Percentiles rank a stretch among this genome's conserved stretches.
phyloP scores from a whole-genome alignment of 768 basidiomycete species.

The Suillus subluteus region DNA sequence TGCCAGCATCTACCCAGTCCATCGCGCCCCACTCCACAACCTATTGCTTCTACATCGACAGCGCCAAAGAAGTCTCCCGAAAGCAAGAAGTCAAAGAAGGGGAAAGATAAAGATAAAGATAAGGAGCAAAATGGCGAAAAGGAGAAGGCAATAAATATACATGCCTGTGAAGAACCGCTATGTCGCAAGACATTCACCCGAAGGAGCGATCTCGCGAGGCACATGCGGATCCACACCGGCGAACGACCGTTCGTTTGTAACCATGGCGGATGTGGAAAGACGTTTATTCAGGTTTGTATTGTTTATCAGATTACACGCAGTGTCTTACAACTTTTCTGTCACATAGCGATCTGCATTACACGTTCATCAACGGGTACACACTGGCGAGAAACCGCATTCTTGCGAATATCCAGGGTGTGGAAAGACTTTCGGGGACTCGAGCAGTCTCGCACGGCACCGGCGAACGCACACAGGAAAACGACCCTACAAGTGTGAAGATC shows the following conservation, averaged over 20 bases:
- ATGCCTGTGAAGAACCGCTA: constrained; percentile 70
- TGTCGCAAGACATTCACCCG: constrained; percentile 85
- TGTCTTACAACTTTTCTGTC: constrained; percentile 20
- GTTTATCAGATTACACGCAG: constrained; percentile 6
- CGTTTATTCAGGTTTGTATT: constrained; percentile 80
- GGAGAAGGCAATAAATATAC: constrained; percentile 51
- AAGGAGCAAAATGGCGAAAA: constrained; percentile 36
- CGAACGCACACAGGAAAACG: constrained; percentile 88
- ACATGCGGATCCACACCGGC: constrained; percentile 90
- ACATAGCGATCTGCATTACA: constrained; percentile 83
- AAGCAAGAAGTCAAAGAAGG: constrained; percentile 32
- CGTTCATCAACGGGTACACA: constrained; percentile 88
- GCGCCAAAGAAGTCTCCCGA: constrained; percentile 28
- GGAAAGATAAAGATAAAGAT: constrained; percentile 27
- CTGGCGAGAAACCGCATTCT: constrained; percentile 90
- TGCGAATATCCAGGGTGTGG: constrained; percentile 89
- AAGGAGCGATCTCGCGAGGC: constrained; percentile 81
- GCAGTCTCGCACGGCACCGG: constrained; percentile 88
- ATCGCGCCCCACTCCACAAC: constrained; percentile 39
- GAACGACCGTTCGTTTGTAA: constrained; percentile 83
- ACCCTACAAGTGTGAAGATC: constrained; percentile 85
- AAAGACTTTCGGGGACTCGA: constrained; percentile 90
- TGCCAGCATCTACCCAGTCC: constrained; percentile 42
- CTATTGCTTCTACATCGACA: constrained; percentile 58
- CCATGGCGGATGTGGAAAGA: constrained; percentile 79